phyloP scores from a whole-genome alignment of 2,329 filamentous ascomycete genomes.

The Cryphonectria carpinicola region DNA sequence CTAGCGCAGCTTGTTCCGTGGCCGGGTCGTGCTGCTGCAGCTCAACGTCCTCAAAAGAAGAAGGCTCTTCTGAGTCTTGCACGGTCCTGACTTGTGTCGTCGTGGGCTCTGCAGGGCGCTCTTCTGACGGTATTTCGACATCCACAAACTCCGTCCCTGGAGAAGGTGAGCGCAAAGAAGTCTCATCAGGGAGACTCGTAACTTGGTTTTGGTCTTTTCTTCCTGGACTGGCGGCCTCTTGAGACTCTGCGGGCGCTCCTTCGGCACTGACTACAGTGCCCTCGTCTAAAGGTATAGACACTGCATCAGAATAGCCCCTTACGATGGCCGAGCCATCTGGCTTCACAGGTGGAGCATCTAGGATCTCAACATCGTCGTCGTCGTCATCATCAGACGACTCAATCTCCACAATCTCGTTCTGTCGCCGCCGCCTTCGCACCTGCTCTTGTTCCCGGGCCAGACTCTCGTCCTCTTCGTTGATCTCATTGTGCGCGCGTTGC shows the following conservation, averaged over 20 bases:
- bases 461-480: slow-evolving; percentile 67
- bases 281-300: slow-evolving; percentile 36
- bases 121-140: slow-evolving; percentile 33
- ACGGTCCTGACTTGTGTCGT: slow-evolving; percentile 36
- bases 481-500: slow-evolving; percentile 58
- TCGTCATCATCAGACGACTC: slow-evolving; percentile 65
- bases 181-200: no score
- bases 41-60: slow-evolving; percentile 40
- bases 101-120: slow-evolving; percentile 18
- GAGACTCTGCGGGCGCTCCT: neutral
- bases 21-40: slow-evolving; percentile 24
- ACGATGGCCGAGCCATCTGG: neutral
- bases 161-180: slow-evolving; percentile 29
- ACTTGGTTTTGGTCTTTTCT: neutral
- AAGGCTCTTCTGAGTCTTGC: slow-evolving; percentile 30
- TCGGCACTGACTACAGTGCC: neutral
- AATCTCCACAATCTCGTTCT: slow-evolving; percentile 62
- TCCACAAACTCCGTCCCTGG: slow-evolving; percentile 44
- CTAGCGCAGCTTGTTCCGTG: slow-evolving; percentile 22
- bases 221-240: neutral
- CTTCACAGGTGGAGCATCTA: slow-evolving; percentile 47
- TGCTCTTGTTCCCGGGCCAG: slow-evolving; percentile 60
- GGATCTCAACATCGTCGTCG: slow-evolving; percentile 60
- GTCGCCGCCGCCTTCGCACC: slow-evolving; percentile 45
- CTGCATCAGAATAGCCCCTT: neutral